Percentiles rank a stretch among this genome's conserved stretches.
phyloP scores from a whole-genome alignment of 2,329 filamentous ascomycete species.

The Arthroderma sp. region DNA sequence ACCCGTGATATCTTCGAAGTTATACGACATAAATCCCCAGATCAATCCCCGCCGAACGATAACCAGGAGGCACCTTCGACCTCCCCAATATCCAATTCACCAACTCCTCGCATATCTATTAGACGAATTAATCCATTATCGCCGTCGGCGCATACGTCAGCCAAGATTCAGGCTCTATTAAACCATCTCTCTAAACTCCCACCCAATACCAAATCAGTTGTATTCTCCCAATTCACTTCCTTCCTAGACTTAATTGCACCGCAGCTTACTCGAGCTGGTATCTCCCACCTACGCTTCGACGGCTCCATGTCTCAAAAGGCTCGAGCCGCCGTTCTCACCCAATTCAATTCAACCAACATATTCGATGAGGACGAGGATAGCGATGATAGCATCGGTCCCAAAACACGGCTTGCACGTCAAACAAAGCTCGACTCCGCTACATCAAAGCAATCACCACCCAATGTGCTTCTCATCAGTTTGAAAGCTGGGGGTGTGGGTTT shows the following conservation, averaged over 20 bases:
- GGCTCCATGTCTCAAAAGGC: slow-evolving; percentile 79
- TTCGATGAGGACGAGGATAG: slow-evolving; percentile 24
- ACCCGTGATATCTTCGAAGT: slow-evolving; percentile 84
- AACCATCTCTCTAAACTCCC: slow-evolving; percentile 58
- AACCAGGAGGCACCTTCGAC: not conserved
- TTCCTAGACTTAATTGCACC: slow-evolving; percentile 86
- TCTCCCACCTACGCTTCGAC: slow-evolving; percentile 77
- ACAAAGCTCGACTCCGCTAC: slow-evolving; percentile 5
- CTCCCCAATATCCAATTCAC: slow-evolving; percentile 15
- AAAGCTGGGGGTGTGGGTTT: slow-evolving; percentile 86
- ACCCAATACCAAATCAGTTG: slow-evolving; percentile 68
- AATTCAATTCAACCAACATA: slow-evolving; percentile 47
- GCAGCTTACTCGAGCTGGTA: slow-evolving; percentile 56
- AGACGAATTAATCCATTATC: slow-evolving; percentile 53
- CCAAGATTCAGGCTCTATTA: slow-evolving; percentile 75
- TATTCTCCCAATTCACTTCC: slow-evolving; percentile 96
- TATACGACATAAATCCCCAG: slow-evolving; percentile 48
- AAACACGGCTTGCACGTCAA: slow-evolving; percentile 7
- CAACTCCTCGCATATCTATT: slow-evolving; percentile 43
- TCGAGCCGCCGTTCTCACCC: slow-evolving; percentile 60
- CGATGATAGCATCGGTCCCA: slow-evolving; percentile 9
- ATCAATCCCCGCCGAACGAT: slow-evolving; percentile 22
- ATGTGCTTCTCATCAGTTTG: slow-evolving; percentile 67
- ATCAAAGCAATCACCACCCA: slow-evolving; percentile 11
- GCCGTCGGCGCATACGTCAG: slow-evolving; percentile 45